Conservation (phyloP, 2,329 filamentous ascomycete genomes). For the Paracoccidioides lutzii region DNA sequence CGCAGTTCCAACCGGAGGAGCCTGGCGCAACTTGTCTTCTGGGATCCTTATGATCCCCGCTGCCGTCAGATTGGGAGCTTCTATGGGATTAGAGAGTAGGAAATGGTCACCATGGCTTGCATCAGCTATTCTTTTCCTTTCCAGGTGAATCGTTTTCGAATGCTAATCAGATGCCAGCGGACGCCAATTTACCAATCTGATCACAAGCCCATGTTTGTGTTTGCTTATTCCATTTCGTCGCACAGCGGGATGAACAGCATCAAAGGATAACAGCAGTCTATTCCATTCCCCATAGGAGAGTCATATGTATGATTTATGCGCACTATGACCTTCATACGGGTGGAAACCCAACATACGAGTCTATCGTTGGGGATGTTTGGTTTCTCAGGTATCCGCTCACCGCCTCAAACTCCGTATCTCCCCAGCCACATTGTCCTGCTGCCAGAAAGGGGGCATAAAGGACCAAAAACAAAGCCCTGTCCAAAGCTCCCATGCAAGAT, state of each 20-base stretch:
- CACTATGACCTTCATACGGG: background rate
- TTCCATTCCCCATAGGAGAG: background rate
- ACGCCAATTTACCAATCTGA: background rate
- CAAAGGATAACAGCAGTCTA: background rate
- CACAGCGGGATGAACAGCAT: background rate
- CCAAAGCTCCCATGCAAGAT: background rate
- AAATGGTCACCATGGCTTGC: too few species aligned
- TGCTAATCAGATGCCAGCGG: too few species aligned
- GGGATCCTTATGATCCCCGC: background rate
- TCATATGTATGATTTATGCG: background rate
- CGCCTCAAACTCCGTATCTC: background rate
- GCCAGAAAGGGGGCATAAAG: background rate
- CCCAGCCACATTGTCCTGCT: background rate
- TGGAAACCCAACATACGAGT: background rate
- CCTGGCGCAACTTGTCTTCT: background rate
- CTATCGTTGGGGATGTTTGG: background rate
- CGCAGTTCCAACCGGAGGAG: background rate
- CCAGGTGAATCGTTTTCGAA: too few species aligned
- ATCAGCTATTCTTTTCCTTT: too few species aligned
- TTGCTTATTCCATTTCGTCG: background rate
- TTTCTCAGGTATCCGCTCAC: background rate
- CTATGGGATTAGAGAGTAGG: too few species aligned
- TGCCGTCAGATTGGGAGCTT: too few species aligned
- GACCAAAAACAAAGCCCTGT: background rate
- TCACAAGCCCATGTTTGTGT: background rate